phyloP scores from a whole-genome alignment of 805 yeast species.

The Candida succiphila region DNA sequence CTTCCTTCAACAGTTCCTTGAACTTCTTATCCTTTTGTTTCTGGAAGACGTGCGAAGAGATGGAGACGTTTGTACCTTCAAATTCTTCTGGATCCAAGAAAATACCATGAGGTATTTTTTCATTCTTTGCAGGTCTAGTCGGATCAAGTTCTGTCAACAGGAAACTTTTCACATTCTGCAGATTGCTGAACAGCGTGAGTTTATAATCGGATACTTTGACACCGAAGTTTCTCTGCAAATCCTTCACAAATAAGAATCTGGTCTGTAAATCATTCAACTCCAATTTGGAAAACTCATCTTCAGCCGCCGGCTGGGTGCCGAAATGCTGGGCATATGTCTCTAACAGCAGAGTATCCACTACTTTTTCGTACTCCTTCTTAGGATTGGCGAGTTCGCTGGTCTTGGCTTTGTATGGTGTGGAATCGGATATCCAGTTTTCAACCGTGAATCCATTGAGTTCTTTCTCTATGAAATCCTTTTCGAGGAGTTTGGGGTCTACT shows the following conservation, averaged over 20 bases:
- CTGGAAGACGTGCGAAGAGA: slow-evolving; percentile 40
- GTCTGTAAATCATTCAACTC: slow-evolving; percentile 30
- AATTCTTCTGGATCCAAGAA: slow-evolving; percentile 47
- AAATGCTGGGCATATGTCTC: slow-evolving; percentile 5
- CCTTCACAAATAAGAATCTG: slow-evolving; percentile 40
- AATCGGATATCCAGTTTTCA: slow-evolving; percentile 21
- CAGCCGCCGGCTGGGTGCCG: slow-evolving; percentile 1
- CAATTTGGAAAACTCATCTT: not conserved
- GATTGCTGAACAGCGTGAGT: slow-evolving; percentile 30
- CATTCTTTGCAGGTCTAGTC: slow-evolving; percentile 34
- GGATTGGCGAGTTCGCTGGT: not conserved
- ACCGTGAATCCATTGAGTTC: slow-evolving; percentile 20
- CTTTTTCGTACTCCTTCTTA: slow-evolving; percentile 3
- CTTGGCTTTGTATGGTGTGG: slow-evolving; percentile 9
- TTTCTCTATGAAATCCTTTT: slow-evolving; percentile 11
- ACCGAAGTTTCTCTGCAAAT: slow-evolving; percentile 37
- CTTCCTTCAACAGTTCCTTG: slow-evolving; percentile 32
- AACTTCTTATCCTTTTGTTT: slow-evolving; percentile 34
- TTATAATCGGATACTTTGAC: slow-evolving; percentile 43
- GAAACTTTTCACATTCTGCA: slow-evolving; percentile 27
- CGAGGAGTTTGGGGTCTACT: slow-evolving; percentile 16
- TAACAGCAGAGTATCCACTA: slow-evolving; percentile 8
- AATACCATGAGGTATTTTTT: slow-evolving; percentile 69
- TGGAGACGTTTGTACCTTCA: slow-evolving; percentile 44
- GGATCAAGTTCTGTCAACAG: slow-evolving; percentile 28